Evolutionary conservation across 148 eudicot species (phyloP).

Genomic region (Euryodendron excelsum): DNA sequence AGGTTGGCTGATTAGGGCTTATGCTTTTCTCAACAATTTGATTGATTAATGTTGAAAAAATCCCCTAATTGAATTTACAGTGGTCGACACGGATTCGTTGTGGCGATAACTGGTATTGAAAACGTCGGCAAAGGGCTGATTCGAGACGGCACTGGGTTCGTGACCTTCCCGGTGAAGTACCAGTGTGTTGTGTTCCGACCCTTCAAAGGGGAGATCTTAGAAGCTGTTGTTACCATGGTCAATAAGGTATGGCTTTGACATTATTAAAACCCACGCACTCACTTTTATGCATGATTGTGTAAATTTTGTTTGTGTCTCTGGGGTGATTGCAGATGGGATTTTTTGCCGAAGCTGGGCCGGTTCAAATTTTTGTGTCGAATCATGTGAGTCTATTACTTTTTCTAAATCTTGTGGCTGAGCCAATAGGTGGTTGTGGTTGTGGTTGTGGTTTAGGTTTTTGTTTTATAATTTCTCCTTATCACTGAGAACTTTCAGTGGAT

Average conservation of each 20-base stretch:
- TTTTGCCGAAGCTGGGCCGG: constrained; percentile 97
- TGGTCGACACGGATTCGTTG: constrained; percentile 93
- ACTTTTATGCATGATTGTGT: neutral
- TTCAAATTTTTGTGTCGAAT: constrained; percentile 89
- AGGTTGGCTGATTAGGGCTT: neutral
- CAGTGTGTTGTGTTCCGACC: constrained; percentile 93
- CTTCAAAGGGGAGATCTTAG: constrained; percentile 91
- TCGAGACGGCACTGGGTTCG: constrained; percentile 93
- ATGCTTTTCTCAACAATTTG: neutral
- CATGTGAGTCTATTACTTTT: constrained; percentile 53
- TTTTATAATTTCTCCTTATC: neutral
- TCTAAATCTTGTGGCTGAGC: neutral
- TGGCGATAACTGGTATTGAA: constrained; percentile 87
- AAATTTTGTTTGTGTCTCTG: neutral
- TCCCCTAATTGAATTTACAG: constrained; percentile 31
- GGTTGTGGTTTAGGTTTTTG: too few species aligned
- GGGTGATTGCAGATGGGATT: constrained; percentile 81
- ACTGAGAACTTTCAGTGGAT: neutral
- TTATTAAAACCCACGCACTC: neutral
- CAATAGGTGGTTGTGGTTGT: neutral
- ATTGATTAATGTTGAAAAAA: neutral
- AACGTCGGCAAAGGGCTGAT: constrained; percentile 83
- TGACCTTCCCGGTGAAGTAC: constrained; percentile 86
- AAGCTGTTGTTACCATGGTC: constrained; percentile 97
- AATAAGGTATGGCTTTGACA: constrained; percentile 54